Evolutionary conservation across 2,329 filamentous ascomycete species (phyloP).

Genomic region (Epichloe scottii): DNA sequence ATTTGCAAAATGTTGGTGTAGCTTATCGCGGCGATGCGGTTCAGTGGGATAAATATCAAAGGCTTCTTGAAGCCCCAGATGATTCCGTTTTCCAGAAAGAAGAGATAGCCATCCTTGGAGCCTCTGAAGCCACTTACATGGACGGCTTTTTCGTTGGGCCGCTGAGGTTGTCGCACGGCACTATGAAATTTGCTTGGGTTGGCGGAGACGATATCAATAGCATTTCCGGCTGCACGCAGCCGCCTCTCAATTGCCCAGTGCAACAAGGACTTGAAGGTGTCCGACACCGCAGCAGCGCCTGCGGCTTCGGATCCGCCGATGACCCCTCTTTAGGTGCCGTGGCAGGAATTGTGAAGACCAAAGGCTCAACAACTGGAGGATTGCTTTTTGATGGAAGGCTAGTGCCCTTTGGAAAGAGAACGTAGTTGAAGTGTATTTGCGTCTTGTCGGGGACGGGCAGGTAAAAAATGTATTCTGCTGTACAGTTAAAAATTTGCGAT

Average conservation of each 20-base stretch:
- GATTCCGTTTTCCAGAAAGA: slow-evolving; percentile 54
- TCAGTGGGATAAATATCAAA: slow-evolving; percentile 49
- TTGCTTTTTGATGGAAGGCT: slow-evolving; percentile 37
- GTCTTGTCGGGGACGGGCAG: slow-evolving; percentile 53
- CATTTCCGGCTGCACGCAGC: slow-evolving; percentile 35
- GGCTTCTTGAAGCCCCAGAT: slow-evolving; percentile 62
- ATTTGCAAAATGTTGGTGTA: slow-evolving; percentile 56
- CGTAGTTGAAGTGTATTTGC: slow-evolving; percentile 53
- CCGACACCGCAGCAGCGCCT: slow-evolving; percentile 40
- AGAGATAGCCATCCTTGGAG: slow-evolving; percentile 56
- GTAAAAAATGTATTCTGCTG: slow-evolving; percentile 47
- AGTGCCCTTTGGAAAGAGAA: slow-evolving; percentile 46
- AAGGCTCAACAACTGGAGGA: slow-evolving; percentile 36
- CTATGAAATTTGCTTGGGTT: slow-evolving; percentile 47
- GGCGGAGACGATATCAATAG: slow-evolving; percentile 35
- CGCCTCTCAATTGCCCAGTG: slow-evolving; percentile 46
- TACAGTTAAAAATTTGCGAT: slow-evolving; percentile 5
- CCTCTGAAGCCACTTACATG: slow-evolving; percentile 55
- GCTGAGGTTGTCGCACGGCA: slow-evolving; percentile 41
- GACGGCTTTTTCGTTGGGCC: slow-evolving; percentile 49
- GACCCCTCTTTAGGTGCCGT: slow-evolving; percentile 46
- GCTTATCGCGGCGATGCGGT: slow-evolving; percentile 48
- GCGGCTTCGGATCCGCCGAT: slow-evolving; percentile 37
- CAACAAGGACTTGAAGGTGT: slow-evolving; percentile 45
- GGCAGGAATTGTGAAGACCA: slow-evolving; percentile 51